phyloP scores from a whole-genome alignment of 176 grass and related monocot species.

The Carex myosuroides region DNA sequence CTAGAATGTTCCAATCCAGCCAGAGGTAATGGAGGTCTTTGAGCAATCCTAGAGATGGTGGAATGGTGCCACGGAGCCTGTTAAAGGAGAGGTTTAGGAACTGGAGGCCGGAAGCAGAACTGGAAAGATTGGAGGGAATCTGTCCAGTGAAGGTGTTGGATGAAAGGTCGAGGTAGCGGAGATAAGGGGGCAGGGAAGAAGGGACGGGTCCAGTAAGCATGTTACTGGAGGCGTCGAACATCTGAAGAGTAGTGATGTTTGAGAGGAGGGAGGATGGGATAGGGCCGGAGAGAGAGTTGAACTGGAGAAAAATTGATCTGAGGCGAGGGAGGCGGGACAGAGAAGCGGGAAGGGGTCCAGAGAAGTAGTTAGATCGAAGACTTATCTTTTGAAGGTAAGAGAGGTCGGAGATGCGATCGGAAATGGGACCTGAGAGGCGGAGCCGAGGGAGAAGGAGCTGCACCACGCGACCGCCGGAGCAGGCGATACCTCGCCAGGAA shows the following conservation, averaged over 20 bases:
- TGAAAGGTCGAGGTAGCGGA: conserved; percentile 84
- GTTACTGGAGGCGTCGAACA: conserved; percentile 66
- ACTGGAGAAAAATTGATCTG: conserved; percentile 71
- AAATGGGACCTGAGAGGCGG: conserved; percentile 60
- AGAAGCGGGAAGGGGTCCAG: conserved; percentile 49
- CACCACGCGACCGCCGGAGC: conserved; percentile 50
- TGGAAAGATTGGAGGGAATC: conserved; percentile 43
- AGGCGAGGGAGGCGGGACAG: conserved; percentile 49
- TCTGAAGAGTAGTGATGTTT: conserved; percentile 72
- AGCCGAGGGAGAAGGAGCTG: conserved; percentile 73
- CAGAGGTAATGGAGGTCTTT: conserved; percentile 81
- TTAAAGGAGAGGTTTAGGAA: conserved; percentile 82
- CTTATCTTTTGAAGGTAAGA: conserved; percentile 62
- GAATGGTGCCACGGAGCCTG: conserved; percentile 74
- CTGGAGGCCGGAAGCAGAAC: conserved; percentile 48
- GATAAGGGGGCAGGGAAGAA: conserved; percentile 26
- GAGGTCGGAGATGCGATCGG: conserved; percentile 49
- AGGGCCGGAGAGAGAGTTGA: conserved; percentile 70
- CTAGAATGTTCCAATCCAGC: conserved; percentile 82
- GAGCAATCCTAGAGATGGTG: conserved; percentile 50
- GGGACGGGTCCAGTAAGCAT: conserved; percentile 61
- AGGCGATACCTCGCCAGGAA: conserved; percentile 75
- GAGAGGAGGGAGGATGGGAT: conserved; percentile 45
- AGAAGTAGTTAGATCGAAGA: conserved; percentile 71
- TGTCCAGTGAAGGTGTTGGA: conserved; percentile 67